phyloP scores from a whole-genome alignment of 2,329 filamentous ascomycete genomes.

The Colletotrichum sp. region DNA sequence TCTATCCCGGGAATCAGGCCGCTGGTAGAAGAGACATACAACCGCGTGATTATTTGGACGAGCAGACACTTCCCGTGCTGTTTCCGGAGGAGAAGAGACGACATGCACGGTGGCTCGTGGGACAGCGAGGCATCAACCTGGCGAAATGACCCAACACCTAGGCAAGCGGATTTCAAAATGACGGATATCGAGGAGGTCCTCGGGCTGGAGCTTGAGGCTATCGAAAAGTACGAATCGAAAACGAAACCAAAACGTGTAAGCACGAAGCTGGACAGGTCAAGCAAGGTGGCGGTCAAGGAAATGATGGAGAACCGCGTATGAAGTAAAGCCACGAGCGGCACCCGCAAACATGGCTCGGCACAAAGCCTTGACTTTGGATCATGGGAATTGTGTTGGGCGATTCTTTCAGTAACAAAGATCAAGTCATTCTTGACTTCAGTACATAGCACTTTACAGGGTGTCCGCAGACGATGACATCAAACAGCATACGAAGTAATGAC shows the following conservation, averaged over 20 bases:
- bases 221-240: background rate
- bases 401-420: background rate
- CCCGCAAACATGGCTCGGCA: background rate
- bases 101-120: background rate
- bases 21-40: conserved; percentile 24
- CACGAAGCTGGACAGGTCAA: background rate
- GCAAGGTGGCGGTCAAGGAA: background rate
- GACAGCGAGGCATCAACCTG: background rate
- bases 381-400: background rate
- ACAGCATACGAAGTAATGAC: background rate
- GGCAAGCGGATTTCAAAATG: background rate
- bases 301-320: background rate
- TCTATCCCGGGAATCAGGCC: conserved; percentile 56
- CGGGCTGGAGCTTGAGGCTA: background rate
- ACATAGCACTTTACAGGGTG: background rate
- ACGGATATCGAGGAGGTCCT: background rate
- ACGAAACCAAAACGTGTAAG: background rate
- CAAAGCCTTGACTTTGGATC: background rate
- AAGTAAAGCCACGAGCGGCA: background rate
- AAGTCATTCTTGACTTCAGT: background rate
- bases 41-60: background rate
- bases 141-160: background rate
- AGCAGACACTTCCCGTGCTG: background rate
- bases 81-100: background rate
- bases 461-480: background rate